A percentile compares a stretch with the other conserved stretches of the same genome.
Conservation (phyloP, 768 basidiomycete genomes). For the Lentinus tigrinus region DNA sequence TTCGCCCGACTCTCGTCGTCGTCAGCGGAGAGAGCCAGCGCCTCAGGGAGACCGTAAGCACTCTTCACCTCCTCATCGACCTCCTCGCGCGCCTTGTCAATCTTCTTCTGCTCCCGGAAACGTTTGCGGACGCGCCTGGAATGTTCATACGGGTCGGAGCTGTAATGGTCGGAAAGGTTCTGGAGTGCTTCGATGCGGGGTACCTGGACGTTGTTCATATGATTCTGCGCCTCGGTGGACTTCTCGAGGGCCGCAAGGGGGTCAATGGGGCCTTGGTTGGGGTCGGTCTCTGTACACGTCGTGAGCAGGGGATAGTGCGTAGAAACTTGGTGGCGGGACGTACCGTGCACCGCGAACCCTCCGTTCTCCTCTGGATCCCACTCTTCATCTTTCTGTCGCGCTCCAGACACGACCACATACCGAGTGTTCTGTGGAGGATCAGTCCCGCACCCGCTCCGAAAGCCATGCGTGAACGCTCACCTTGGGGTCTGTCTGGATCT, state of each 20-base stretch:
- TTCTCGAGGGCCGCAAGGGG: constrained; percentile 90
- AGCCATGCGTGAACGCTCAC: constrained; percentile 37
- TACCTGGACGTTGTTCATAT: constrained; percentile 68
- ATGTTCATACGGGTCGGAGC: constrained; percentile 83
- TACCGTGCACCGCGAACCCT: constrained; percentile 86
- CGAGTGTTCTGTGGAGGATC: constrained; percentile 72
- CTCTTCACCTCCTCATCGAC: constrained; percentile 72
- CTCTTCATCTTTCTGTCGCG: constrained; percentile 92
- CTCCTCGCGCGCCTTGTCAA: constrained; percentile 63
- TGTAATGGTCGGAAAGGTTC: constrained; percentile 71
- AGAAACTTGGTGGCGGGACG: constrained; percentile 14
- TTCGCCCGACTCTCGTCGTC: constrained; percentile 57
- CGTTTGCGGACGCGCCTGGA: constrained; percentile 73
- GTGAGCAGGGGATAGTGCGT: not conserved
- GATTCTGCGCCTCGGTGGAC: constrained; percentile 72
- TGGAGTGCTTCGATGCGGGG: constrained; percentile 83
- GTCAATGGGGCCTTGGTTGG: constrained; percentile 61
- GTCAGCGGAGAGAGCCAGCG: constrained; percentile 63
- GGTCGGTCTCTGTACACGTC: constrained; percentile 61
- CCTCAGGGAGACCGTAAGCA: constrained; percentile 74
- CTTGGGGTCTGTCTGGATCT: constrained; percentile 97
- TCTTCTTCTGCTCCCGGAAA: constrained; percentile 86
- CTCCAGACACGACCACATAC: constrained; percentile 90
- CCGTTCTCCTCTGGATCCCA: constrained; percentile 98
- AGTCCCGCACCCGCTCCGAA: not conserved